These are phyloP conservation scores for Macrotyloma uniflorum DNA, from an alignment of 306 rosid genomes.

Conservation along the genomic window DNA sequence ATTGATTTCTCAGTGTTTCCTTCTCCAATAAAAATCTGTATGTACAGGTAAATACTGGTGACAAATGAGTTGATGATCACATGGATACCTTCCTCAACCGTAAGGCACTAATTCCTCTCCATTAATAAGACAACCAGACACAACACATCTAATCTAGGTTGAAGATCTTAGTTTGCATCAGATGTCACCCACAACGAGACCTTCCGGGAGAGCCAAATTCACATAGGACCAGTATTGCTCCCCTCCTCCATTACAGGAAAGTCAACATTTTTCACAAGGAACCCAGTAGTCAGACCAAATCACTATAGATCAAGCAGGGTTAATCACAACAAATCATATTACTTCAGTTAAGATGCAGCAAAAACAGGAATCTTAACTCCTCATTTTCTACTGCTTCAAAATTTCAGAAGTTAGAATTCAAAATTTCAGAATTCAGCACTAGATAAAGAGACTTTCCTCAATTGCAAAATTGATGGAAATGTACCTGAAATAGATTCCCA, in stretches of 20 bases:
- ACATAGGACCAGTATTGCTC: neutral
- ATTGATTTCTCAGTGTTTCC: conserved; percentile 11
- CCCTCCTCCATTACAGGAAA: neutral
- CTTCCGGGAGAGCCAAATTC: neutral
- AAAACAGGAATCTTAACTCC: conserved; percentile 6
- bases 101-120: neutral
- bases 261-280: neutral
- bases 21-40: conserved; percentile 21
- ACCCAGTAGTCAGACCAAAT: neutral
- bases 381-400: neutral
- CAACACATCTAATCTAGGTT: neutral
- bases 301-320: neutral
- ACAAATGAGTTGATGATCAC: neutral
- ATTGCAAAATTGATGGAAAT: conserved; percentile 5
- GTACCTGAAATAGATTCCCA: neutral
- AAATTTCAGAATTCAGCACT: conserved; percentile 5
- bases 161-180: neutral
- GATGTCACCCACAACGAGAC: neutral
- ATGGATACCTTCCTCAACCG: conserved; percentile 32
- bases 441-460: conserved; percentile 9
- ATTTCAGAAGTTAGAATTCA: neutral
- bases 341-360: conserved; percentile 1
- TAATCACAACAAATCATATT: neutral
- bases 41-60: conserved; percentile 20
- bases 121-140: neutral